A percentile compares a stretch with the other conserved stretches of the same genome.
These are phyloP conservation scores for Sonneratia caseolaris DNA, from an alignment of 345 rosid genomes.

Conservation along the genomic window DNA sequence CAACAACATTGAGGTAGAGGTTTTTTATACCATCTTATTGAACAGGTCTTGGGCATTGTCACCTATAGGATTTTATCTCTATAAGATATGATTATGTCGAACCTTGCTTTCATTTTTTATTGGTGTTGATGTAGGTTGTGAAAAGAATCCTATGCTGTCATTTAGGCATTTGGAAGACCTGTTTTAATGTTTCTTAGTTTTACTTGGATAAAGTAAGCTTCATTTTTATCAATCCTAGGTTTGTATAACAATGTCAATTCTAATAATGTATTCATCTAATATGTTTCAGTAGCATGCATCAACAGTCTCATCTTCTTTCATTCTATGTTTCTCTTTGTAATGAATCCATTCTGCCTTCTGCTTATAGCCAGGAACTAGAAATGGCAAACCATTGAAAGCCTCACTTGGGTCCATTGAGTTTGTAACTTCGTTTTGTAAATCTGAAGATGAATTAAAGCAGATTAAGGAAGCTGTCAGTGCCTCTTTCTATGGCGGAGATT, in stretches of 20 bases:
- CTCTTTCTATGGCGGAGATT: constrained; percentile 70
- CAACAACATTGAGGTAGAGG: constrained; percentile 52
- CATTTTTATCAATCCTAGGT: background rate
- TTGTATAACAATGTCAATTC: background rate
- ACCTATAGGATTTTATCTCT: background rate
- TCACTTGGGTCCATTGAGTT: constrained; percentile 95
- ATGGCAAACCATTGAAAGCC: constrained; percentile 47
- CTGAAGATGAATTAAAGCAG: constrained; percentile 63
- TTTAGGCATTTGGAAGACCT: too few species aligned
- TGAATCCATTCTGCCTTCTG: constrained; percentile 19
- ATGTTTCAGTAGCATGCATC: background rate
- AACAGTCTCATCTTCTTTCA: background rate
- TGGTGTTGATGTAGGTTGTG: background rate
- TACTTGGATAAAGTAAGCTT: background rate
- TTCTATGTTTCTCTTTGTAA: background rate
- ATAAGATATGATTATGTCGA: background rate
- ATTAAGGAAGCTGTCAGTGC: constrained; percentile 70
- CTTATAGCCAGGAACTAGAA: constrained; percentile 53
- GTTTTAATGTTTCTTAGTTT: background rate
- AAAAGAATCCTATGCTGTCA: background rate
- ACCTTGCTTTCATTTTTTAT: background rate
- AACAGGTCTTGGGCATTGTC: background rate
- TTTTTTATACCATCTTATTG: background rate
- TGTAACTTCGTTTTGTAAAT: constrained; percentile 63
- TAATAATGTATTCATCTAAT: background rate